Conservation (phyloP, 208 protist species). For the Trypanosoma theileri region DNA sequence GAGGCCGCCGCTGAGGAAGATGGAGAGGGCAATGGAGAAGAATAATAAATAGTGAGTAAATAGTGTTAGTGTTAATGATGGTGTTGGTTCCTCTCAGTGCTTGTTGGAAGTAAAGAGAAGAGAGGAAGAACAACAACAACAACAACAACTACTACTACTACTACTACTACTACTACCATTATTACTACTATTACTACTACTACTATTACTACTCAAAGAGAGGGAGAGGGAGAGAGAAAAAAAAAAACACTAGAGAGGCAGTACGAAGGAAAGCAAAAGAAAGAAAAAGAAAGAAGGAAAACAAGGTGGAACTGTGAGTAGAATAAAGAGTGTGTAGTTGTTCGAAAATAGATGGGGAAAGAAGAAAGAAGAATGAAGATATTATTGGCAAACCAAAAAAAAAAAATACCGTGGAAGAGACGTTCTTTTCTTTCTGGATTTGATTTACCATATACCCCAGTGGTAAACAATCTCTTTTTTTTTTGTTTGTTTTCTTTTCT, state of each 20-base stretch:
- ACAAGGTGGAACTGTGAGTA: background rate
- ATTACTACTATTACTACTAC: background rate
- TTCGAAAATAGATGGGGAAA: no score
- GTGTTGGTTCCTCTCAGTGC: background rate
- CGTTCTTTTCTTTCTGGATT: no score
- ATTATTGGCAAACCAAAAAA: no score
- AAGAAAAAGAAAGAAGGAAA: background rate
- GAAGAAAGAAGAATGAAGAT: no score
- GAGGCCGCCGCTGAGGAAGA: slow-evolving; percentile 42
- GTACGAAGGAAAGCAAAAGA: background rate
- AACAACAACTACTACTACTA: no score
- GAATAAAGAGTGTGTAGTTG: no score
- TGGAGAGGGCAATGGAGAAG: slow-evolving; percentile 12
- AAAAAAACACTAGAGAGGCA: background rate
- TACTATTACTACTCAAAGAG: slow-evolving; percentile 1
- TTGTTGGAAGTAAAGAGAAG: no score
- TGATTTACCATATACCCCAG: no score
- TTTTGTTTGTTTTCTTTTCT: no score
- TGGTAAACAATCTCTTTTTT: no score
- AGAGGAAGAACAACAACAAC: no score
- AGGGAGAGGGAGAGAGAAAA: background rate
- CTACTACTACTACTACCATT: background rate
- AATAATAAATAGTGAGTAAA: background rate
- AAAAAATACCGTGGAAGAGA: no score
- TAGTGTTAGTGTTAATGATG: background rate